Conservation (phyloP, 345 rosid species). For the Hibiscus mutabilis region DNA sequence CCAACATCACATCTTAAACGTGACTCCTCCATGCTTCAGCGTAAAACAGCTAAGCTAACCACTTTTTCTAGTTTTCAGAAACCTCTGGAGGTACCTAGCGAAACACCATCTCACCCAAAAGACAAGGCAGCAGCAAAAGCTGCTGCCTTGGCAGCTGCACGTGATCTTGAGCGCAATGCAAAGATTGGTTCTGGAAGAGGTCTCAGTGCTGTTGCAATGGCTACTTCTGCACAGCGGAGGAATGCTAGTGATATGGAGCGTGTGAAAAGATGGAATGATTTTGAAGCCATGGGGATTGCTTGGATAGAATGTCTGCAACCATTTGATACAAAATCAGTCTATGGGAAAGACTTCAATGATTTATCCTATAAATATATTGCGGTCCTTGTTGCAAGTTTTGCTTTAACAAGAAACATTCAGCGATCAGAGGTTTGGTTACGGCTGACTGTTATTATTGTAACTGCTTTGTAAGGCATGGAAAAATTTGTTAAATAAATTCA, state of each 20-base stretch:
- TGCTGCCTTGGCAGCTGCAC: constrained; percentile 98
- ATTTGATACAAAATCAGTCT: constrained; percentile 81
- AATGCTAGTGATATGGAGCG: constrained; percentile 87
- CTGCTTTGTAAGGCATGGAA: not conserved
- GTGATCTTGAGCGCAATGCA: constrained; percentile 94
- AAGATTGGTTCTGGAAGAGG: constrained; percentile 99
- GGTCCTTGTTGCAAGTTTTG: constrained; percentile 96
- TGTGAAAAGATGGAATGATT: constrained; percentile 64
- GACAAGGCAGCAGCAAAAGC: constrained; percentile 99
- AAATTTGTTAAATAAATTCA: not conserved
- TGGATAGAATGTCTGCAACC: constrained; percentile 99
- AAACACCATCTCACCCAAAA: constrained; percentile 57
- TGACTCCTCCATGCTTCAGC: constrained; percentile 81
- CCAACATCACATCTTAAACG: constrained; percentile 62
- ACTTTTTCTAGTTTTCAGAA: constrained; percentile 93
- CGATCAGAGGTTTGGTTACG: constrained; percentile 72
- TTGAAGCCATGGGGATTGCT: constrained; percentile 96
- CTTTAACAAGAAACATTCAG: constrained; percentile 94
- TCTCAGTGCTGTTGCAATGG: constrained; percentile 98
- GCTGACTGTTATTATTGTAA: not conserved
- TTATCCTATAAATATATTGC: constrained; percentile 84
- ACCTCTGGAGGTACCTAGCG: constrained; percentile 53
- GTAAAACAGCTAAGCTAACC: constrained; percentile 63
- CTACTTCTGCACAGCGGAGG: constrained; percentile 95
- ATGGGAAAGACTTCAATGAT: constrained; percentile 84